Evolutionary conservation across 768 basidiomycete genomes (phyloP).

Genomic region (Cystofilobasidium macerans): DNA sequence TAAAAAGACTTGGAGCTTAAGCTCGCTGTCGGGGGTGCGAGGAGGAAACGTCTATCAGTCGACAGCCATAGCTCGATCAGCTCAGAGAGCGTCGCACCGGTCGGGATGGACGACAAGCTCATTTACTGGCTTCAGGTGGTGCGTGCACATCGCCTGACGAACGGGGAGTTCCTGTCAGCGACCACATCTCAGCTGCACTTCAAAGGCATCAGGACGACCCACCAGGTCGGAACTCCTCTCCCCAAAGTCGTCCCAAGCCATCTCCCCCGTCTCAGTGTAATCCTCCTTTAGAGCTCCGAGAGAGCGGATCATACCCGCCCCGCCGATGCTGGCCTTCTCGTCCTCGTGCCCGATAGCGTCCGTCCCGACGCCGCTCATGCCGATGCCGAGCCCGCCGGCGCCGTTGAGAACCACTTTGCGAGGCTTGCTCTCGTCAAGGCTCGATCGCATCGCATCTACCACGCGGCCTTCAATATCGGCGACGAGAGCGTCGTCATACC

Average conservation of each 20-base stretch:
- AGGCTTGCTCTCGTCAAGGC: neutral
- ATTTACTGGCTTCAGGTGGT: constrained; percentile 17
- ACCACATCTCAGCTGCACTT: too few relatives aligned
- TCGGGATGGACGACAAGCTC: constrained; percentile 15
- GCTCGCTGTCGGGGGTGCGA: neutral
- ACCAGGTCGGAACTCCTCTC: constrained; percentile 12
- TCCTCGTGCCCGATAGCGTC: constrained; percentile 19
- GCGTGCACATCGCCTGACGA: constrained; percentile 16
- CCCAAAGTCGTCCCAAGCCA: constrained; percentile 21
- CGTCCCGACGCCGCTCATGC: constrained; percentile 21
- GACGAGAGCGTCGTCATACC: constrained; percentile 19
- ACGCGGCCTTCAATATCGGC: constrained; percentile 7
- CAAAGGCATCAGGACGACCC: too few relatives aligned
- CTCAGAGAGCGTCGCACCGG: neutral
- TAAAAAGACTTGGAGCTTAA: constrained; percentile 21
- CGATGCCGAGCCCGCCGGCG: constrained; percentile 21
- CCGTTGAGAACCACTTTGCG: constrained; percentile 17
- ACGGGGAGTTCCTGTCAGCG: neutral
- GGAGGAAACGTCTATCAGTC: neutral
- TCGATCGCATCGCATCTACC: neutral
- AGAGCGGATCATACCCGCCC: constrained; percentile 16
- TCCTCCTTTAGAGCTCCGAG: constrained; percentile 6
- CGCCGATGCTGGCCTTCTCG: neutral
- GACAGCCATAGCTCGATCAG: neutral
- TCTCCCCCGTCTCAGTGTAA: constrained; percentile 18